Conservation (phyloP, 345 rosid species). For the Euphorbia lathyris region DNA sequence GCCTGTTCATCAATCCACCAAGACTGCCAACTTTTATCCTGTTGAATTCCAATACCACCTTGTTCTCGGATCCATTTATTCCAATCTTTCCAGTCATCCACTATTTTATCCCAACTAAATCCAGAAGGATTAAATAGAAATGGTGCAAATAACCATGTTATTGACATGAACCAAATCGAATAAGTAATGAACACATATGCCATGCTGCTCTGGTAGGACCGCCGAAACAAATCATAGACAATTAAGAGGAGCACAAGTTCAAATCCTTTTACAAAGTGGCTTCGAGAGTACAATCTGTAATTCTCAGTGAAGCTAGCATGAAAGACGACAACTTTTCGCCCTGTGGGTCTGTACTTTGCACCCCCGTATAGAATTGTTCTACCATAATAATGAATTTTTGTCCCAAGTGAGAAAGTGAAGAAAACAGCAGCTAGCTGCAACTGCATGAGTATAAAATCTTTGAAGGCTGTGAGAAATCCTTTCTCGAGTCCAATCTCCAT, state of each 20-base stretch:
- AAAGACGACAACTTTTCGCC: conserved; percentile 91
- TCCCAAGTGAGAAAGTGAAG: conserved; percentile 95
- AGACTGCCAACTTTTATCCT: conserved; percentile 96
- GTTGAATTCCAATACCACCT: conserved; percentile 94
- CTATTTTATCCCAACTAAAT: conserved; percentile 82
- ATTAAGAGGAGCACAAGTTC: conserved; percentile 72
- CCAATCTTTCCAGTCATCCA: conserved; percentile 97
- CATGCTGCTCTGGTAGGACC: conserved; percentile 81
- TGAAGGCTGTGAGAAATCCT: conserved; percentile 83
- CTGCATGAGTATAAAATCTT: conserved; percentile 96
- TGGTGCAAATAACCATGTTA: conserved; percentile 93
- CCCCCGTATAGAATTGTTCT: conserved; percentile 91
- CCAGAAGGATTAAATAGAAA: conserved; percentile 94
- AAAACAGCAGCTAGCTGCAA: conserved; percentile 91
- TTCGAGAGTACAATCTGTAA: conserved; percentile 84
- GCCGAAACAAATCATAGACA: conserved; percentile 78
- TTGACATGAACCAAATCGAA: conserved; percentile 94
- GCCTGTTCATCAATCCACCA: conserved; percentile 97
- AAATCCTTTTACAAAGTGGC: conserved; percentile 94
- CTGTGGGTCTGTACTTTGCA: conserved; percentile 89
- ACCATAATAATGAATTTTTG: conserved; percentile 86
- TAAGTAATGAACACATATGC: conserved; percentile 77
- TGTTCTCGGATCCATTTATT: conserved; percentile 93
- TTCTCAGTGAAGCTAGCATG: conserved; percentile 91
- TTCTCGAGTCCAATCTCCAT: conserved; percentile 97